These are phyloP conservation scores for Coniella lustricola DNA, from an alignment of 2,329 filamentous ascomycete species.

Conservation along the genomic window DNA sequence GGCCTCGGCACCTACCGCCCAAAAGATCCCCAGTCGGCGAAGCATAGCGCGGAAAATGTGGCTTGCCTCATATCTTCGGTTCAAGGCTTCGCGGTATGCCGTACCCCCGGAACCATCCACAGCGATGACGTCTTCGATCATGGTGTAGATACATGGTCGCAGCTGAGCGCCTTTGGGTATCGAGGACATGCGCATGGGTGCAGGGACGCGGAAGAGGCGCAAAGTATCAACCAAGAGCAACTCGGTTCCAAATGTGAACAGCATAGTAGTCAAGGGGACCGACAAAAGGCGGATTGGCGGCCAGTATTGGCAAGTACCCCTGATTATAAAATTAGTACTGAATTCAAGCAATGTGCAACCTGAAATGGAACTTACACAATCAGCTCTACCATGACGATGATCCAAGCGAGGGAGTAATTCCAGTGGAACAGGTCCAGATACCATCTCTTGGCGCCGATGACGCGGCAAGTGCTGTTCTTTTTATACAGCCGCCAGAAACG, in stretches of 20 bases:
- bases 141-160: conserved; percentile 54
- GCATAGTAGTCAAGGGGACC: conserved; percentile 44
- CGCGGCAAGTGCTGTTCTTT: conserved; percentile 44
- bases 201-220: conserved; percentile 27
- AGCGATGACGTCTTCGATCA: conserved; percentile 61
- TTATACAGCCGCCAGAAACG: conserved; percentile 45
- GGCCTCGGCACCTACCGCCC: conserved; percentile 39
- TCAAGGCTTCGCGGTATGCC: conserved; percentile 42
- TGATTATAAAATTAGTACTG: background rate
- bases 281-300: conserved; percentile 43
- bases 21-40: conserved; percentile 48
- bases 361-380: conserved; percentile 32
- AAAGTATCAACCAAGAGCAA: conserved; percentile 34
- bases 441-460: conserved; percentile 25
- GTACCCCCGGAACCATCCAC: conserved; percentile 57
- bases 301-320: conserved; percentile 31
- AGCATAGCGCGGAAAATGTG: conserved; percentile 47
- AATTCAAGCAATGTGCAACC: background rate
- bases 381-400: conserved; percentile 49
- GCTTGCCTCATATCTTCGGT: conserved; percentile 46
- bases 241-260: conserved; percentile 39
- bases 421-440: conserved; percentile 52
- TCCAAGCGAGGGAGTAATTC: conserved; percentile 47
- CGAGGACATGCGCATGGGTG: conserved; percentile 58
- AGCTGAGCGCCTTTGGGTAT: conserved; percentile 52